Conservation (phyloP, 2,329 filamentous ascomycete species). For the Nigrograna mackinnonii region DNA sequence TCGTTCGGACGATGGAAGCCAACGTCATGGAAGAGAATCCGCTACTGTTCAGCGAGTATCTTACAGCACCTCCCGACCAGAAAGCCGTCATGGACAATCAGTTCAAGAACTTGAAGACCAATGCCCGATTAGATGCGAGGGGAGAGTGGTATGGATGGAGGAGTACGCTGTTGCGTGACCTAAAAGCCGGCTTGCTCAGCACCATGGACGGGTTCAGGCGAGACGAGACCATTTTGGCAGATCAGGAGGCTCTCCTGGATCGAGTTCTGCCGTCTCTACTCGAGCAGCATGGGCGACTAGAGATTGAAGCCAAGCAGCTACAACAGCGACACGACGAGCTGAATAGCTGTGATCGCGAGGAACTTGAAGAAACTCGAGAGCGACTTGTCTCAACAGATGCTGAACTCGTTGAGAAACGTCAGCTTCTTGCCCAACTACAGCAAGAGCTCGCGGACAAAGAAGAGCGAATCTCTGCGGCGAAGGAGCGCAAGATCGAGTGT, state of each 20-base stretch:
- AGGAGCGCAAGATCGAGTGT: slow-evolving; percentile 70
- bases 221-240: slow-evolving; percentile 69
- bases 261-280: slow-evolving; percentile 68
- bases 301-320: slow-evolving; percentile 67
- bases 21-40: slow-evolving; percentile 91
- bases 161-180: slow-evolving; percentile 79
- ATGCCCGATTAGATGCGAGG: slow-evolving; percentile 87
- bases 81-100: slow-evolving; percentile 91
- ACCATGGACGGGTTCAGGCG: slow-evolving; percentile 76
- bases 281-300: slow-evolving; percentile 64
- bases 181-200: slow-evolving; percentile 78
- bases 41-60: slow-evolving; percentile 87
- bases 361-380: slow-evolving; percentile 73
- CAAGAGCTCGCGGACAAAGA: slow-evolving; percentile 70
- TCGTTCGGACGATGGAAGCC: slow-evolving; percentile 87
- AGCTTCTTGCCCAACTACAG: slow-evolving; percentile 68
- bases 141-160: slow-evolving; percentile 99
- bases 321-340: slow-evolving; percentile 74
- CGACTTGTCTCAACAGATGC: slow-evolving; percentile 67
- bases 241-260: slow-evolving; percentile 71
- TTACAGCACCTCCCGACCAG: slow-evolving; percentile 80
- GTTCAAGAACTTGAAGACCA: slow-evolving; percentile 95
- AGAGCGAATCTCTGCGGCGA: slow-evolving; percentile 62
- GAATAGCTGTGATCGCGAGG: slow-evolving; percentile 78
- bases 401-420: slow-evolving; percentile 71